phyloP scores from a whole-genome alignment of 257 asterid species.

The Ballota nigra region DNA sequence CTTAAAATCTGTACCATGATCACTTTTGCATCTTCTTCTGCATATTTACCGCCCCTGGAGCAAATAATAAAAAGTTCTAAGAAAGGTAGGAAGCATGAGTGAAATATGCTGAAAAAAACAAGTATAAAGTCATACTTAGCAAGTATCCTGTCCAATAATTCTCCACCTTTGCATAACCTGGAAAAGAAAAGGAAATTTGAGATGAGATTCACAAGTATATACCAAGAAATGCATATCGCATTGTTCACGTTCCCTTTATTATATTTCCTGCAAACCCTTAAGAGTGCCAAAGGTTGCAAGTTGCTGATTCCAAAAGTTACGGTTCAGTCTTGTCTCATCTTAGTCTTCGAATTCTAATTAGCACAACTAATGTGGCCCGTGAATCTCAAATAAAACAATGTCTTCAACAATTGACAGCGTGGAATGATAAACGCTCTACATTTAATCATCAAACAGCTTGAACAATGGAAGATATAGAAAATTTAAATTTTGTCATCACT shows the following conservation, averaged over 20 bases:
- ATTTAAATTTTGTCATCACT: not conserved
- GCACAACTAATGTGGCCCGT: not conserved
- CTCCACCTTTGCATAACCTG: conserved; percentile 93
- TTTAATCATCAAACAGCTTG: not conserved
- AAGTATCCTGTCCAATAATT: conserved; percentile 71
- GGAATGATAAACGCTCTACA: not conserved
- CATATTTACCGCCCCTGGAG: conserved; percentile 60
- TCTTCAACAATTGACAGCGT: not conserved
- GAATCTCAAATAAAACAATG: conserved; percentile 1
- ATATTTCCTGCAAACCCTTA: not conserved
- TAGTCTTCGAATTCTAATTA: not conserved
- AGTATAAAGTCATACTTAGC: conserved; percentile 40
- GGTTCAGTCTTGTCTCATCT: not conserved
- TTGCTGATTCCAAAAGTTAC: not conserved
- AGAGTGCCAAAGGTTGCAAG: not conserved
- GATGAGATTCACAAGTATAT: conserved; percentile 1
- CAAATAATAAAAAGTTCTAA: conserved; percentile 10
- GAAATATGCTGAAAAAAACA: not conserved
- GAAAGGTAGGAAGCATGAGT: conserved; percentile 3
- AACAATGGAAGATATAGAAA: not conserved
- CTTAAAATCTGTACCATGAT: conserved; percentile 56
- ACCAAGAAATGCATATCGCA: not conserved
- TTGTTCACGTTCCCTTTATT: not conserved
- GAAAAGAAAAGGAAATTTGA: not conserved
- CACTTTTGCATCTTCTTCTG: conserved; percentile 59